These are phyloP conservation scores for Citrus sinensis DNA, from an alignment of 345 rosid genomes.

Conservation along the genomic window DVS_A1.0 CM039164.1:5947001-5947500, in stretches of 20 bases:
- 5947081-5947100: not conserved
- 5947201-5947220: not conserved
- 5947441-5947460: too few species aligned
- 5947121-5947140: too few species aligned
- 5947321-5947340: not conserved
- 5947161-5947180: too few species aligned
- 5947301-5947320: not conserved
- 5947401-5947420: too few species aligned
- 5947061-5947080: not conserved
- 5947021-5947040: too few species aligned
- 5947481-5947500: too few species aligned
- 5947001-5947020: too few species aligned
- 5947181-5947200: not conserved
- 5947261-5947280: not conserved
- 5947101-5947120: not conserved
- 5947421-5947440: too few species aligned
- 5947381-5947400: too few species aligned
- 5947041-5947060: not conserved
- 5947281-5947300: not conserved
- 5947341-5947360: not conserved
- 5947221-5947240: not conserved
- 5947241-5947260: not conserved
- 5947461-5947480: too few species aligned
- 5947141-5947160: too few species aligned
- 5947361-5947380: too few species aligned